Evolutionary conservation across 768 basidiomycete species (phyloP).

Genomic region (Punctularia strigosozonata): DNA sequence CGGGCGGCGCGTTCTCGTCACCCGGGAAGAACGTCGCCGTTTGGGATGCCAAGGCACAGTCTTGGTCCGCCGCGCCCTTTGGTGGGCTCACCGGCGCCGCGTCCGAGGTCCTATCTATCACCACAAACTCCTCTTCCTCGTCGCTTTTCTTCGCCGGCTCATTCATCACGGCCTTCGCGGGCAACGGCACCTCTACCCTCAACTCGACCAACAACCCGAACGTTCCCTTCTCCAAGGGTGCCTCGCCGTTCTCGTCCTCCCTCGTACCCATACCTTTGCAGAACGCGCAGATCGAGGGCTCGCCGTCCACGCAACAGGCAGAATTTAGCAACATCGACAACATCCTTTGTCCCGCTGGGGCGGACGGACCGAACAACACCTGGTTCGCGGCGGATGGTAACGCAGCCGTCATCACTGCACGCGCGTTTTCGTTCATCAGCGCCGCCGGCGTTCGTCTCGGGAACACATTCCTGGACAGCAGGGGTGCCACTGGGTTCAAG

Average conservation of each 20-base stretch:
- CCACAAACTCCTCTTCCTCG: conserved; percentile 52
- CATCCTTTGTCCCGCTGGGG: conserved; percentile 80
- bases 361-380: conserved; percentile 65
- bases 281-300: conserved; percentile 42
- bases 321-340: conserved; percentile 53
- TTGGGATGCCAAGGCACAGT: conserved; percentile 47
- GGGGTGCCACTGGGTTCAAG: conserved; percentile 87
- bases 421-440: conserved; percentile 61
- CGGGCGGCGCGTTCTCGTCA: conserved; percentile 63
- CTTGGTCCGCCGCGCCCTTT: conserved; percentile 77
- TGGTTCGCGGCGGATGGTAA: conserved; percentile 78
- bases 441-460: conserved; percentile 80
- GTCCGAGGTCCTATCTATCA: conserved; percentile 64
- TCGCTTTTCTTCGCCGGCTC: conserved; percentile 85
- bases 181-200: conserved; percentile 32
- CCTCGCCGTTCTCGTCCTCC: conserved; percentile 81
- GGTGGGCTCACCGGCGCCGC: conserved; percentile 65
- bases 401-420: conserved; percentile 62
- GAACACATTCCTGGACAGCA: conserved; percentile 74
- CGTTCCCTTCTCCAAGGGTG: conserved; percentile 70
- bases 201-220: conserved; percentile 76
- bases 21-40: conserved; percentile 59
- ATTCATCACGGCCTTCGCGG: conserved; percentile 66
- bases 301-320: conserved; percentile 48
- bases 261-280: conserved; percentile 71